Base-by-base conservation (phyloP, 768 basidiomycete species). In the Collybiopsis luxurians region DNA sequence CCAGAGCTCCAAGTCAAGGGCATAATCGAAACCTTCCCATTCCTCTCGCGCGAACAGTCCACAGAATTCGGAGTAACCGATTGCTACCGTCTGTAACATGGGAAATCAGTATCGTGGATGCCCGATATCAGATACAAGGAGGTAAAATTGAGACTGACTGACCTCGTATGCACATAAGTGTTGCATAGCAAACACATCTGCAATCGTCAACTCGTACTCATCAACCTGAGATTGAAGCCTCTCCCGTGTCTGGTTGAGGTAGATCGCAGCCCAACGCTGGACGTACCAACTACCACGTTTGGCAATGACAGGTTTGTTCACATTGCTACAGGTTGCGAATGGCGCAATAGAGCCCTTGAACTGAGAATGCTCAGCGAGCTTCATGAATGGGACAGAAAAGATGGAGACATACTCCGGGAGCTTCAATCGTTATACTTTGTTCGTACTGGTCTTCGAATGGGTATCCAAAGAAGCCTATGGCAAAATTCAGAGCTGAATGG, bases 11-110 rank as follows among this genome's bases (percentile, higher is more conserved):
- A 88, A 68, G 62, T 90, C 89, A 60, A 89, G 72, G 83, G 88
- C 79, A 60, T 97, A 96, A 67, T 92, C 82, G 68, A 94, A 96
- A 0, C 92, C 92, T 66, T 90, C 87, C 95, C 94, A 98, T 70
- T 97, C 95, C 43, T 91, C 85, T 63, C 88, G 80, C 0, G 92
- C 92, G 71, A 98, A 98, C 2, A 97, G 75, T 55, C 86, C 85
- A 61, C 94, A 98, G 73, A 95, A 98, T 60, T 86, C 87, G 15
- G 92, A 94, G 66, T 92, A 95, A 7, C 92, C 94, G 11, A 96
- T 78, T 0, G 92, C 90, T 45, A 96, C 95, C 17, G 95, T 95
- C 89, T 91, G 53, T 13, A 21, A 4, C 42, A 27, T n/a, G n/a
- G 38, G 11, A 1, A 9, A 4, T 11, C 13, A 17, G 17, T 36